Evolutionary conservation across 2,329 filamentous ascomycete species (phyloP), one percentile per base, ranked within the genome.

Genomic region (Madurella fahalii): DNA sequence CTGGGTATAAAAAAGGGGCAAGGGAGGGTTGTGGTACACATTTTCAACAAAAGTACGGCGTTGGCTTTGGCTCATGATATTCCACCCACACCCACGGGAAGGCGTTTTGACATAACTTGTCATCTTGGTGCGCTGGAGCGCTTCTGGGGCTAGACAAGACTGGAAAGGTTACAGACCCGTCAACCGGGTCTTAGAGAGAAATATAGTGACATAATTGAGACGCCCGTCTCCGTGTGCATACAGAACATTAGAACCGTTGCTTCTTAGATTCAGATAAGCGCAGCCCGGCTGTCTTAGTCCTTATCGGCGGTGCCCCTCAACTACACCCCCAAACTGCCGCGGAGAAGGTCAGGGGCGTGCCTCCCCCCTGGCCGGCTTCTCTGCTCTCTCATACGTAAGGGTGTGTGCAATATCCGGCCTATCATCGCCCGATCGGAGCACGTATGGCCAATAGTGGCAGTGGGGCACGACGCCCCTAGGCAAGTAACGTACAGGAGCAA

Each of bases 1-100:
- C 49, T 54, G 61, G 63, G 64, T 61, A 55, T 59, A 55, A 61
- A 65, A 66, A 65, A 60, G 47, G 47, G 57, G 63, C 57, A 52
- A 53, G 43, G 32, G 58, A 55, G 59, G 63, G 63, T 58, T 63
- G 62, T 63, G 66, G 64, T 67, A 68, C 67, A 61, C 53, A 61
- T 68, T 68, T 69, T 68, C 65, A 67, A 68, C 65, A 69, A 68
- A 69, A 68, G 65, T 67, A 66, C 65, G 67, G 67, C 67, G 67
- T 69, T 68, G 66, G 64, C 64, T 66, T 66, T 64, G 59, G 60
- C 62, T 64, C 65, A 64, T 66, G 63, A 65, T 65, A 66, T 68
- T 66, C 66, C 63, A 65, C 63, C 62, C 60, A 62, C 61, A 64
- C 61, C 64, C 53, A 60, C 51, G 43, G 61, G 58, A 63, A 63